A percentile compares a stretch with the other conserved stretches of the same genome.
These are phyloP conservation scores for Simplicillium aogashimaense DNA, from an alignment of 2,329 filamentous ascomycete species.

Conservation along the genomic window DNA sequence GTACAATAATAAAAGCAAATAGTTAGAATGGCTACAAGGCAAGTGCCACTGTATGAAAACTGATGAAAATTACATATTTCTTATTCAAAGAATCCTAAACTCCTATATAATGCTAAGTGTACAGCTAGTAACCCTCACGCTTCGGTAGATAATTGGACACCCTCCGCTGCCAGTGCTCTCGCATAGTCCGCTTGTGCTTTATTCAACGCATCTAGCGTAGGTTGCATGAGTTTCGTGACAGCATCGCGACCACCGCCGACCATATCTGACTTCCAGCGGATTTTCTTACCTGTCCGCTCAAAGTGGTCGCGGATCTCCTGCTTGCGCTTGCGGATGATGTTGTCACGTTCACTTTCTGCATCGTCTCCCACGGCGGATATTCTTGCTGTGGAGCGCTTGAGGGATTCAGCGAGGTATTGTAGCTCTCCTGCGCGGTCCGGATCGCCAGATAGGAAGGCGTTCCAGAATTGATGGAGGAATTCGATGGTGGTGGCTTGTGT, in stretches of 20 bases:
- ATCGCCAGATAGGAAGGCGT: constrained; percentile 81
- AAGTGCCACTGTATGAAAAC: too few relatives aligned
- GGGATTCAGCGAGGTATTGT: constrained; percentile 70
- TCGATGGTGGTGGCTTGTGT: constrained; percentile 92
- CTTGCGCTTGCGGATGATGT: constrained; percentile 56
- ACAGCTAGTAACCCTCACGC: constrained; percentile 9
- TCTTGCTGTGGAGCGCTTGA: constrained; percentile 65
- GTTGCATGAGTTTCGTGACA: constrained; percentile 66
- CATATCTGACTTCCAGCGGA: constrained; percentile 56
- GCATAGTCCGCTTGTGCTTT: constrained; percentile 64
- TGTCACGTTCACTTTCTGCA: constrained; percentile 64
- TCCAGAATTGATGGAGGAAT: constrained; percentile 97
- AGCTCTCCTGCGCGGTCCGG: constrained; percentile 71
- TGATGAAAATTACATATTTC: too few relatives aligned
- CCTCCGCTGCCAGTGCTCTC: constrained; percentile 58
- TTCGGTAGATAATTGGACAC: constrained; percentile 37
- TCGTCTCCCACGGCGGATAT: constrained; percentile 72
- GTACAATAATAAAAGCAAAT: not conserved
- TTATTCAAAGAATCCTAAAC: too few relatives aligned
- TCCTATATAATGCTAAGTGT: not conserved
- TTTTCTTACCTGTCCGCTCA: constrained; percentile 63
- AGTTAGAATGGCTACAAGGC: too few relatives aligned
- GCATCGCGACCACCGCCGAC: constrained; percentile 67
- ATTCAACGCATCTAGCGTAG: constrained; percentile 60
- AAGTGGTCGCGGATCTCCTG: constrained; percentile 62